These are phyloP conservation scores for Phaeoacremonium minimum DNA, from an alignment of 2,329 filamentous ascomycete species.

Conservation along the genomic window DNA sequence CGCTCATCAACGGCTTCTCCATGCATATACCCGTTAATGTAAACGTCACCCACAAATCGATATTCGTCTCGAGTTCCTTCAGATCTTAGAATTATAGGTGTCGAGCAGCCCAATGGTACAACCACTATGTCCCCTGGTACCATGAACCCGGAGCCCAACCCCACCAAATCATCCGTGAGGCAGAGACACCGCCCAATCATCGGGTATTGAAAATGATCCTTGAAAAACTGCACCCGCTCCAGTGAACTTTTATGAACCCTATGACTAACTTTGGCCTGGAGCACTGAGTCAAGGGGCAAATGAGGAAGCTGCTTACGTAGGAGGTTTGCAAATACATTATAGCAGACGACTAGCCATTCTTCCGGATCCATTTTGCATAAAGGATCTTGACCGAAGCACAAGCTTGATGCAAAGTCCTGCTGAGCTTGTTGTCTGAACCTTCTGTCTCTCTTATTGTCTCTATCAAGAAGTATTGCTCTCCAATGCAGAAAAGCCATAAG, in stretches of 20 bases:
- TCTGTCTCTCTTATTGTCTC: constrained; percentile 3
- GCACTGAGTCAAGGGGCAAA: constrained; percentile 10
- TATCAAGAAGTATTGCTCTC: constrained; percentile 19
- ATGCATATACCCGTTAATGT: constrained; percentile 28
- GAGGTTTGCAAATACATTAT: constrained; percentile 13
- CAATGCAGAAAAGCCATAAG: constrained; percentile 30
- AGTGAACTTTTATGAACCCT: neutral
- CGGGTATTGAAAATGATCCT: constrained; percentile 9
- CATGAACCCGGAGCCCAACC: constrained; percentile 26
- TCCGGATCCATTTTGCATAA: constrained; percentile 6
- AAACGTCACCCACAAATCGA: constrained; percentile 26
- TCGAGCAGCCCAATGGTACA: constrained; percentile 27
- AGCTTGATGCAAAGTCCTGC: constrained; percentile 21
- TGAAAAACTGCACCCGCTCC: constrained; percentile 8
- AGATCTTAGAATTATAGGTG: constrained; percentile 23
- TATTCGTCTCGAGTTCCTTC: constrained; percentile 21
- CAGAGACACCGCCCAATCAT: constrained; percentile 20
- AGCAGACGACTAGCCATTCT: constrained; percentile 15
- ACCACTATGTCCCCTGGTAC: constrained; percentile 20
- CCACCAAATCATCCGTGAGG: constrained; percentile 16
- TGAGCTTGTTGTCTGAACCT: constrained; percentile 7
- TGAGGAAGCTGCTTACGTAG: constrained; percentile 12
- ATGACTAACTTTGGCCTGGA: constrained; percentile 6
- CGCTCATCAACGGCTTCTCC: constrained; percentile 20
- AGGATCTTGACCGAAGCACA: constrained; percentile 19